Percentiles rank a stretch among this genome's conserved stretches.
Evolutionary conservation across 805 yeast genomes (phyloP).

Genomic region (Jamesozyma piceae): DNA sequence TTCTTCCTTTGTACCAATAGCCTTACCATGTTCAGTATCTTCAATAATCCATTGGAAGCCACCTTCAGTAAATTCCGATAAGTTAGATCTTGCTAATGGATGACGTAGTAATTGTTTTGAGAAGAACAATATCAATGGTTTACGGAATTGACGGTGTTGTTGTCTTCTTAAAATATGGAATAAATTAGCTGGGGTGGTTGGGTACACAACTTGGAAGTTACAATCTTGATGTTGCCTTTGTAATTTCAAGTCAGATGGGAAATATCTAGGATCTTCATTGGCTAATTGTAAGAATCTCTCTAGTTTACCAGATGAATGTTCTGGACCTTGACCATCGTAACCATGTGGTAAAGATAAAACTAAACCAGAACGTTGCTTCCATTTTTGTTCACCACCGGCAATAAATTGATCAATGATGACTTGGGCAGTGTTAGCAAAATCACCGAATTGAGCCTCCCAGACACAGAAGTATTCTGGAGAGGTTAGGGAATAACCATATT

Average conservation of each 20-base stretch:
- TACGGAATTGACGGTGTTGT: conserved; percentile 98
- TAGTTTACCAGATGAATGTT: conserved; percentile 94
- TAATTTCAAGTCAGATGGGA: conserved; percentile 83
- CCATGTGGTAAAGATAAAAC: conserved; percentile 97
- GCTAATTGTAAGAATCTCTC: conserved; percentile 94
- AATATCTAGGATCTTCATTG: conserved; percentile 88
- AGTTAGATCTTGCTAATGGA: conserved; percentile 86
- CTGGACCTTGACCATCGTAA: conserved; percentile 99
- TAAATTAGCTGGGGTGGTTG: conserved; percentile 93
- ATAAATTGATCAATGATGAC: conserved; percentile 94
- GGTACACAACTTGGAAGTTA: conserved; percentile 96
- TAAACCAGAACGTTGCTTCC: conserved; percentile 98
- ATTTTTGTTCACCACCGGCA: conserved; percentile 93
- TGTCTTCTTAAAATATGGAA: conserved; percentile 98
- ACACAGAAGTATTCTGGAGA: conserved; percentile 93
- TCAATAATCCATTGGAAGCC: conserved; percentile 95
- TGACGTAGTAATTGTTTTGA: conserved; percentile 92
- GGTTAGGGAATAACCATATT: conserved; percentile 95
- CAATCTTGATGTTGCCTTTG: conserved; percentile 98
- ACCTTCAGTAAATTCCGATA: conserved; percentile 81
- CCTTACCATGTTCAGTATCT: conserved; percentile 75
- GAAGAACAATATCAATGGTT: conserved; percentile 78
- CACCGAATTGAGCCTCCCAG: conserved; percentile 99
- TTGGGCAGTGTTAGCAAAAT: conserved; percentile 98
- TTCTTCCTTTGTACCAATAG: conserved; percentile 67